Base-by-base conservation (phyloP, 306 rosid genomes). In the Sphenostylis stenocarpa region DNA sequence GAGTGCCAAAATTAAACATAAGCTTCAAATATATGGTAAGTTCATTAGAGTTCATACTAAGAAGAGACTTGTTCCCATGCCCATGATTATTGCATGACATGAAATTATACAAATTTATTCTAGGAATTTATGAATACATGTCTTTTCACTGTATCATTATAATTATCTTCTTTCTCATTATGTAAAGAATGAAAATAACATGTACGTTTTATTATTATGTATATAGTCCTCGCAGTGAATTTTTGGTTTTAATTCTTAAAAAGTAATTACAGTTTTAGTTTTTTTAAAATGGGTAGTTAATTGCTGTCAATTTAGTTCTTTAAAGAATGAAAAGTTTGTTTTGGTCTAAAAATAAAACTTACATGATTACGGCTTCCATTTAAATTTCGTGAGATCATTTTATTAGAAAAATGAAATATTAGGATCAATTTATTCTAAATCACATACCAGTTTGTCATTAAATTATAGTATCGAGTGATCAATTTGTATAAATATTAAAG, bases 31-130 rank as follows among this genome's bases (percentile, higher is more conserved):
- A 41, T 41, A 41, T 12, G 47, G 15, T 5, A 28, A 31, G 33
- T 61, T 74, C 48, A 61, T 23, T 9, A 20, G 10, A 58, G 11
- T 74, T 74, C 26, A 28, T 6, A 33, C 16, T 4, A 47, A 63
- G 13, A 31, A 48, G 1, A 24, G 7, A 26, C 72, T 62, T 33
- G 72, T 21, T 48, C 44, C 9, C 7, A 8, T 11, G 23, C 24
- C 48, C 45, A 69, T 28, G 2, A 33, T 70, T 29, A 13, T 36
- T 68, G 41, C 56, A 67, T 69, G 63, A 21, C 23, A 34, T 44
- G 80, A 75, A 63, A 76, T 64, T 21, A 7, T 36, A 49, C 52
- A 64, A 49, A 29, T 45, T 57, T 31, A 44, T 20, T 41, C 23
- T 15, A 24, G 4, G 74, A 67, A 68, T 68, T 14, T 58, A 28